phyloP scores from a whole-genome alignment of 371 early-diverging fungal species.

The Entomophthora muscae region DNA sequence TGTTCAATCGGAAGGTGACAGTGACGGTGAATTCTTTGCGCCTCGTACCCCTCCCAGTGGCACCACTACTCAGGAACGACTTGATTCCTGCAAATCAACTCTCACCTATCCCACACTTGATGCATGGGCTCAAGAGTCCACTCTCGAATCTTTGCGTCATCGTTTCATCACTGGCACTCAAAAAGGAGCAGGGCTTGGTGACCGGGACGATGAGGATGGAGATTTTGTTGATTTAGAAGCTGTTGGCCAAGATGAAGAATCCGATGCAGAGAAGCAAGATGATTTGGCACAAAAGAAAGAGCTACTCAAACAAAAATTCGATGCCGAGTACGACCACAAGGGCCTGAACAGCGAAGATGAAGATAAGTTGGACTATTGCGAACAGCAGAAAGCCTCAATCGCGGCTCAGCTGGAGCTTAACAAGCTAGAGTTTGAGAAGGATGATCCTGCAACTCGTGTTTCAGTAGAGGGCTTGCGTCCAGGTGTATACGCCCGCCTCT shows the following conservation, averaged over 20 bases:
- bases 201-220: slow-evolving; percentile 33
- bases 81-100: slow-evolving; percentile 53
- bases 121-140: slow-evolving; percentile 52
- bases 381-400: slow-evolving; percentile 71
- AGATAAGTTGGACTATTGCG: slow-evolving; percentile 62
- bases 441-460: slow-evolving; percentile 53
- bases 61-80: slow-evolving; percentile 14
- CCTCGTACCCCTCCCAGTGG: slow-evolving; percentile 25
- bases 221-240: slow-evolving; percentile 87
- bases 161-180: slow-evolving; percentile 69
- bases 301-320: slow-evolving; percentile 78
- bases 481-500: slow-evolving; percentile 82
- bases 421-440: slow-evolving; percentile 67
- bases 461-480: slow-evolving; percentile 73
- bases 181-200: slow-evolving; percentile 25
- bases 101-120: slow-evolving; percentile 31
- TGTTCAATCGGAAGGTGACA: slow-evolving; percentile 13
- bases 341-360: slow-evolving; percentile 26
- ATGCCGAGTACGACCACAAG: slow-evolving; percentile 62
- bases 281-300: slow-evolving; percentile 69
- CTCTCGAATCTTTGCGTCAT: slow-evolving; percentile 45
- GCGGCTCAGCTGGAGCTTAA: slow-evolving; percentile 63
- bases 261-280: slow-evolving; percentile 18
- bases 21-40: slow-evolving; percentile 38
- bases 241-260: slow-evolving; percentile 16